Evolutionary conservation across 768 basidiomycete species (phyloP).

Genomic region (Trametes coccinea): DNA sequence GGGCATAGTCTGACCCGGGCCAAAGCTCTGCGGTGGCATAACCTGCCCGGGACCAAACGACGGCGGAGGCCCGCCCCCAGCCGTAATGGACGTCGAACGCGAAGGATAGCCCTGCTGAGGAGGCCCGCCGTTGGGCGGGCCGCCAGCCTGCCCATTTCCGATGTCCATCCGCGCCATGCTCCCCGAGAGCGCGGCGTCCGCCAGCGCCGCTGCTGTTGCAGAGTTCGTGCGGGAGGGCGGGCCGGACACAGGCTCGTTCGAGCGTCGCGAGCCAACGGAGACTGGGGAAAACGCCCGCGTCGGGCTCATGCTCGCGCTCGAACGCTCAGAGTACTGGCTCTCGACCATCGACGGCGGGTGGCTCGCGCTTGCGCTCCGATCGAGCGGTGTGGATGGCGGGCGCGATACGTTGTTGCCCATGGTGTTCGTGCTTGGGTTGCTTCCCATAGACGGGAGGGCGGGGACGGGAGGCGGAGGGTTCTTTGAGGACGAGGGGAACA

Average conservation of each 20-base stretch:
- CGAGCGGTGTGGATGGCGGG: constrained; percentile 20
- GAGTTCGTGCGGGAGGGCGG: constrained; percentile 17
- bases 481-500: constrained; percentile 45
- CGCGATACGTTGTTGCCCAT: constrained; percentile 29
- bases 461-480: constrained; percentile 67
- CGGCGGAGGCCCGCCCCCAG: constrained; percentile 11
- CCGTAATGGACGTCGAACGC: constrained; percentile 26
- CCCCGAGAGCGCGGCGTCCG: constrained; percentile 16
- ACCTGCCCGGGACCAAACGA: constrained; percentile 36
- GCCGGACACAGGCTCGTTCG: constrained; percentile 9
- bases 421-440: constrained; percentile 3
- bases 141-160: constrained; percentile 4
- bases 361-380: neutral
- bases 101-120: constrained; percentile 20
- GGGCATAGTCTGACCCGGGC: constrained; percentile 25
- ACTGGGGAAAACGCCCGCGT: constrained; percentile 19
- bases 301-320: constrained; percentile 26
- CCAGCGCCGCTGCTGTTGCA: constrained; percentile 20
- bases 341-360: constrained; percentile 12
- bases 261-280: constrained; percentile 13
- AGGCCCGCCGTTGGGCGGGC: neutral
- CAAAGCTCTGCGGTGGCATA: constrained; percentile 22
- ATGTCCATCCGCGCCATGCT: constrained; percentile 17
- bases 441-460: constrained; percentile 35
- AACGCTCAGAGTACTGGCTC: constrained; percentile 10